Evolutionary conservation across 2,329 filamentous ascomycete genomes (phyloP), one percentile per base, ranked within the genome.

Genomic region (Penicillium occitanis): DNA sequence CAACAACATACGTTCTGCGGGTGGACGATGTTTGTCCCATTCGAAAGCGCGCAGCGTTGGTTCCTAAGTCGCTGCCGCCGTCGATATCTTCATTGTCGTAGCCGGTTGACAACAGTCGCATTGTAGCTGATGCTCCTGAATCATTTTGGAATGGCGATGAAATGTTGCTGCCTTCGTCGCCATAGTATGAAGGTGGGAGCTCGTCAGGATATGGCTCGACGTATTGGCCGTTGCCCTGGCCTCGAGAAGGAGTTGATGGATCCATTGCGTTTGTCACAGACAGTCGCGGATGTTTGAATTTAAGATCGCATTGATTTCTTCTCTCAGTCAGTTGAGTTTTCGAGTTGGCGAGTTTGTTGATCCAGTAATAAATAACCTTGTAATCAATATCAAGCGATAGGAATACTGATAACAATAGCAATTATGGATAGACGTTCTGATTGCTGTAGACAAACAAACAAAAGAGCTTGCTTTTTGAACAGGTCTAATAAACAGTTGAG

Each of bases 61-160:
- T 65, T 33, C 71, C 72, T 46, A 71, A 63, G 51, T 72, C 72
- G 59, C 71, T 72, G 57, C 61, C 40, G 65, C 72, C 70, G 66
- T 74, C 37, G 48, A 77, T 74, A 37, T 73, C 72, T 33, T 80
- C 77, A 17, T 77, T 70, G 35, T 78, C 75, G 11, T 76, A 72
- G 37, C 72, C 76, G 10, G 77, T 77, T 5, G 81, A 80, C 33
- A 84, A 70, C 67, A 84, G 70, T 44, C 81, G 77, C 79, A 83
- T 80, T 0, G 81, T 81, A 8, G 78, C 73, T 28, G 78, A 76
- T 22, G 62, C 53, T 48, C 62, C 62, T 30, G 57, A 22, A 33
- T 67, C 66, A n/a, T 53, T 46, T 75, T 44, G 77, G 70, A 60
- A 71, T 66, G 30, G 76, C 72, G 58, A 75, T 71, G 65, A 77